Evolutionary conservation across 345 rosid species (phyloP).

Genomic region (Lepidium sativum): DNA sequence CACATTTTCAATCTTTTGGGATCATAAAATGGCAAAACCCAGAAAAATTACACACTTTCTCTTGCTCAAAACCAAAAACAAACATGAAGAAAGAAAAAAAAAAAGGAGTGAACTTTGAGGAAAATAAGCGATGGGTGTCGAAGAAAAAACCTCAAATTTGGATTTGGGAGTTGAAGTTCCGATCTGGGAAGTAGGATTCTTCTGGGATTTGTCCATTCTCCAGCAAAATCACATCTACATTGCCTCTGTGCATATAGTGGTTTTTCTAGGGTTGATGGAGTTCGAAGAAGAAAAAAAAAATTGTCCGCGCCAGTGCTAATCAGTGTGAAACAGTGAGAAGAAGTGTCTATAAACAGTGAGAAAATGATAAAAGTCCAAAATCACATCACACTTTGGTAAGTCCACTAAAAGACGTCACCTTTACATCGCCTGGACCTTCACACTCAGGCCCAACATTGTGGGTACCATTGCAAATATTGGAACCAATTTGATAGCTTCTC

Average conservation of each 20-base stretch:
- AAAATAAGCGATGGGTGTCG: not conserved
- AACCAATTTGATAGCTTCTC: too few relatives aligned
- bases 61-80: not conserved
- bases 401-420: not conserved
- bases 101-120: not conserved
- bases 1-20: not conserved
- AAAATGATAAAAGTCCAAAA: not conserved
- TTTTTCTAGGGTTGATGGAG: conserved; percentile 10
- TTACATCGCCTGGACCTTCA: not conserved
- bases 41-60: not conserved
- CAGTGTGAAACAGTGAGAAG: not conserved
- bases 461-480: too few relatives aligned
- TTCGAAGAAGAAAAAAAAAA: not conserved
- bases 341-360: not conserved
- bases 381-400: not conserved
- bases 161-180: conserved; percentile 48
- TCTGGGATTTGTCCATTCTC: conserved; percentile 67
- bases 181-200: conserved; percentile 48
- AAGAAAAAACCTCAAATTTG: conserved; percentile 57
- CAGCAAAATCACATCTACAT: conserved; percentile 22
- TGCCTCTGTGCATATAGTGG: conserved; percentile 6
- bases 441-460: not conserved
- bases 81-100: not conserved
- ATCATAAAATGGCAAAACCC: not conserved
- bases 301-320: conserved; percentile 24